Base-by-base conservation (phyloP, 495 filamentous ascomycete species). In the Clohesyomyces aquaticus region DNA sequence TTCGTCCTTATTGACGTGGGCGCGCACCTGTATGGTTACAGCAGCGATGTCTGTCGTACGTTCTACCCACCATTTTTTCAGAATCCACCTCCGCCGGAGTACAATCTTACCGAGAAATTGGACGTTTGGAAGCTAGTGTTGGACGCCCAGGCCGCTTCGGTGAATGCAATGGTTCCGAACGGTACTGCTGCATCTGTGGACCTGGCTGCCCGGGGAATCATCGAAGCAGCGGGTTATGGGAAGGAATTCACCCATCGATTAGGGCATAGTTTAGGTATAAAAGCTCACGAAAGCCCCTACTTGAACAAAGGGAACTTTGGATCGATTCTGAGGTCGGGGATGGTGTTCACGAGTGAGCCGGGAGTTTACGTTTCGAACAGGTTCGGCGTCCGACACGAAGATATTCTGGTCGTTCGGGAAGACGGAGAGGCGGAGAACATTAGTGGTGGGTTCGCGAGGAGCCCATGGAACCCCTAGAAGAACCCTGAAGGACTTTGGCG, bases 1-100 rank as follows among this genome's bases (percentile, higher is more conserved):
- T 82, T 84, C 70, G 68, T 84, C 0, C 70, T 84, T 16, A 84
- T 84, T 42, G 81, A 85, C 61, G 82, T 85, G 28, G 81, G 82
- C 0, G 80, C 81, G 1, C 82, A 83, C 71, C 75, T 81, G n/a
- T 73, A 79, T 47, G 81, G 81, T 22, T 85, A 84, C 66, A 82
- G 78, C 19, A 84, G 81, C 14, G 82, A 85, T 63, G 83, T 85
- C 11, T 81, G 78, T 63, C 79, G 83, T 10, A 83, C 79, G 22
- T 85, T 85, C 69, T 82, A 82, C 61, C 69, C 59, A 11, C 54
- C 35, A 8, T 63, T 52, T n/a, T 54, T 63, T 16, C 59, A 28
- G 9, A 23, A 53, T 2, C 52, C 61, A 14, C 25, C 52, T 26
- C 27, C 45, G 4, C 48, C 38, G 16, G 26, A 60, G 16, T 47